phyloP scores from a whole-genome alignment of 345 rosid species.

The Pseudoturritis turrita region DNA sequence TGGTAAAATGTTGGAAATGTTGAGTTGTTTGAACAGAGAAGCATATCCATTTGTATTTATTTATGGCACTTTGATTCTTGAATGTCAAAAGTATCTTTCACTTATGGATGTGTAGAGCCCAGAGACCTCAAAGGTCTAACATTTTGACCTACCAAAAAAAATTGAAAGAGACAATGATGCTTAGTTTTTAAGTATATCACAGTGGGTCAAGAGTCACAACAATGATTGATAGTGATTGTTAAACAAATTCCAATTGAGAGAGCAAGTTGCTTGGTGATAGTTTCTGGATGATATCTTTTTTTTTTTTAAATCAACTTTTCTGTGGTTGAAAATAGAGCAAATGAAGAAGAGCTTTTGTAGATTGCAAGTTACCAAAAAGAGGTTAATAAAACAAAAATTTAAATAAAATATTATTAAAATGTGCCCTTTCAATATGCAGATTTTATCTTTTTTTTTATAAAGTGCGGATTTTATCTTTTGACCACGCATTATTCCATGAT shows the following conservation, averaged over 20 bases:
- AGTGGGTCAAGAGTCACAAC: constrained; percentile 8
- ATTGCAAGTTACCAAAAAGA: constrained; percentile 3
- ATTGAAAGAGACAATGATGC: neutral
- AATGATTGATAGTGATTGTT: constrained; percentile 10
- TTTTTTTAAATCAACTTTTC: neutral
- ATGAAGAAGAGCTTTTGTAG: constrained; percentile 7
- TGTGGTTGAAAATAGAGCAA: constrained; percentile 4
- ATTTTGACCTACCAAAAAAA: constrained; percentile 14
- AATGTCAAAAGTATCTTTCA: constrained; percentile 1
- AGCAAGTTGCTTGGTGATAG: constrained; percentile 18
- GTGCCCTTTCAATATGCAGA: neutral
- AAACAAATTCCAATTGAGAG: neutral
- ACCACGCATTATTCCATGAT: constrained; percentile 1
- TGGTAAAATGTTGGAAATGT: constrained; percentile 2
- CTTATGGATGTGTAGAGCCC: constrained; percentile 16
- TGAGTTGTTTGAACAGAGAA: constrained; percentile 2
- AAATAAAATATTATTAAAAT: neutral
- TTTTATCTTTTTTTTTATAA: no score
- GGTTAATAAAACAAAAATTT: neutral
- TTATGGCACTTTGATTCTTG: constrained; percentile 18
- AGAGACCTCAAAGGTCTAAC: neutral
- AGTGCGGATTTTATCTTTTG: no score
- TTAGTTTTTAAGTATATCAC: neutral
- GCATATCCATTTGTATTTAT: constrained; percentile 15
- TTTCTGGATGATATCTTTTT: neutral